phyloP scores from a whole-genome alignment of 208 protist genomes.

The Wallacemonas sp. region DNA sequence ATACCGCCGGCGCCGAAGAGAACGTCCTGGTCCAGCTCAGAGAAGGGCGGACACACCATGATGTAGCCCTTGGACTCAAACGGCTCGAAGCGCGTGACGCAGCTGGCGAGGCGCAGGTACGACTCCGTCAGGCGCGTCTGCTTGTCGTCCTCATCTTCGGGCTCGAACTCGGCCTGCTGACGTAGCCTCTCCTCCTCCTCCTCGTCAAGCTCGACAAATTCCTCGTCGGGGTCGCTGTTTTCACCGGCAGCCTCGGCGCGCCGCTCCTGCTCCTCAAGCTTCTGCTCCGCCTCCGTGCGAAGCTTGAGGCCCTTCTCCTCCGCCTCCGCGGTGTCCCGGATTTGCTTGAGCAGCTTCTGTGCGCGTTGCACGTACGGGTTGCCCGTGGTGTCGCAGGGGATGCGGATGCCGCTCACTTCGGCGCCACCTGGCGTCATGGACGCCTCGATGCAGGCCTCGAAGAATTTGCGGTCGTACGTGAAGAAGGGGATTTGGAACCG shows the following conservation, averaged over 20 bases:
- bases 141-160: slow-evolving; percentile 83
- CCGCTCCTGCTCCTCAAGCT: slow-evolving; percentile 59
- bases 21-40: slow-evolving; percentile 74
- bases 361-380: slow-evolving; percentile 58
- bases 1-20: slow-evolving; percentile 66
- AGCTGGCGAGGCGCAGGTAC: slow-evolving; percentile 80
- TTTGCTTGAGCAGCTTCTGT: slow-evolving; percentile 45
- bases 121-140: slow-evolving; percentile 77
- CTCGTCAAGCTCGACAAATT: slow-evolving; percentile 60
- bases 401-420: slow-evolving; percentile 59
- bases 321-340: slow-evolving; percentile 57
- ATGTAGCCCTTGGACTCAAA: slow-evolving; percentile 87
- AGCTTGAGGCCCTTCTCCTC: slow-evolving; percentile 58
- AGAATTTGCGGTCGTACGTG: slow-evolving; percentile 67
- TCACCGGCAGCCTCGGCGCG: slow-evolving; percentile 30
- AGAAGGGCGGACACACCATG: slow-evolving; percentile 82
- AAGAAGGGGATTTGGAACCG: slow-evolving; percentile 74
- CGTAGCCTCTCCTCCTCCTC: slow-evolving; percentile 73
- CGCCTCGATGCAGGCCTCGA: slow-evolving; percentile 75
- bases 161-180: slow-evolving; percentile 77
- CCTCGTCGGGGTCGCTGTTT: slow-evolving; percentile 48
- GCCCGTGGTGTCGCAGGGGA: slow-evolving; percentile 37
- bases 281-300: slow-evolving; percentile 52
- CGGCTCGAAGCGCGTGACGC: slow-evolving; percentile 83
- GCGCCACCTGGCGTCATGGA: slow-evolving; percentile 48